Evolutionary conservation across 192 early-diverging fungal genomes (phyloP), one percentile per base, ranked within the genome.

Genomic region (Kappamyces sp.): DNA sequence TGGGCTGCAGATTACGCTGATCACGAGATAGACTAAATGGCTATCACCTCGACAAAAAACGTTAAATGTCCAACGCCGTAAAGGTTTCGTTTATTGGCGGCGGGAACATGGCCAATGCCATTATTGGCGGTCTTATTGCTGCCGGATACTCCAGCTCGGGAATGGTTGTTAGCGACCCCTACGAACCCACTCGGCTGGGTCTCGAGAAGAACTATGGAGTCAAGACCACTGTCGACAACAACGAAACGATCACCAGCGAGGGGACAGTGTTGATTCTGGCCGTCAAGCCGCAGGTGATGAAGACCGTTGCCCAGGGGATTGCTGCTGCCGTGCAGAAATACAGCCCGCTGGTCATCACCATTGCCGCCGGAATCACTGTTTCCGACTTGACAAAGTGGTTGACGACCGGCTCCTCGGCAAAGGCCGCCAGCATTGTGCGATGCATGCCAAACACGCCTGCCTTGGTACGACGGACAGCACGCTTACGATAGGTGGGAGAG

Each of bases 401-500:
- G 64, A 61, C 66, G 43, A 29, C 42, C 7, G 57, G 57, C 33
- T 65, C 67, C 0, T 29, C 63, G 2, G 45, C 54, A 35, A 48
- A 66, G 15, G 62, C 58, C 12, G 42, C 55, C 2, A 45, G 36
- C 8, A 61, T 96, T 29, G 88, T 96, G 30, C 65, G 91, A 12
- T 84, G 82, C 52, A 96, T 96, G 93, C 93, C 93, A 62, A 96
- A 96, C 62, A 96, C 93, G n/a, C 93, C 93, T 31, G 85, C 93
- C 2, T 68, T 96, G 5, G 84, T 93, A 0, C 72, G 22, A 22
- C 22, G 22, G 22, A 22, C 22, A 22, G 22, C 22, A 22, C 22
- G 22, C 22, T 22, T 22, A 22, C 22, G 22, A 22, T 22, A 22
- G 22, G 22, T 22, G 22, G 22, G 72, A 41, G 87, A 94, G 66